Conservation (phyloP, 208 protist species). For the Zelonia costaricensis region DNA sequence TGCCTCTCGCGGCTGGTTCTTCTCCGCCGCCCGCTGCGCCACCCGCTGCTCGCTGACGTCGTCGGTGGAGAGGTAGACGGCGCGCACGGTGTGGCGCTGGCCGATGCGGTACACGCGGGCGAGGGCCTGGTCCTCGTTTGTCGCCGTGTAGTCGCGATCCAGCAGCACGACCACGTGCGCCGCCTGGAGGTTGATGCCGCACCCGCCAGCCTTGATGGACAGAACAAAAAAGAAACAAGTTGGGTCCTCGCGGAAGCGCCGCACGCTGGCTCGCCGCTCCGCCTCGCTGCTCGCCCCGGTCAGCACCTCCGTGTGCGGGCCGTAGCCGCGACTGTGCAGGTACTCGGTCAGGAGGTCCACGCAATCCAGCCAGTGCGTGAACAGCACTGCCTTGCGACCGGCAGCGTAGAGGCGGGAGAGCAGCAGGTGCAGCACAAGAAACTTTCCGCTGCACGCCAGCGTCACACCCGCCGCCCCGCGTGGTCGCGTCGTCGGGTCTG, state of each 20-base stretch:
- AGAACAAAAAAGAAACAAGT: constrained; percentile 95
- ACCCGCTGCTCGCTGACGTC: constrained; percentile 53
- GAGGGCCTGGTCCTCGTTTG: constrained; percentile 97
- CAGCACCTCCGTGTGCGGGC: constrained; percentile 37
- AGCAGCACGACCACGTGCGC: constrained; percentile 97
- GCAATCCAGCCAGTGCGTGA: constrained; percentile 97
- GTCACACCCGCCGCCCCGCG: constrained; percentile 32
- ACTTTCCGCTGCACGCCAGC: constrained; percentile 90
- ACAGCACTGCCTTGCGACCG: constrained; percentile 94
- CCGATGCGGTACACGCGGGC: constrained; percentile 97
- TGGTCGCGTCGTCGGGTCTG: not conserved
- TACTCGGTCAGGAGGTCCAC: constrained; percentile 95
- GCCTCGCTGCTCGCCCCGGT: constrained; percentile 64
- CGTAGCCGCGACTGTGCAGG: constrained; percentile 63
- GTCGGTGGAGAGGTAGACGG: constrained; percentile 94
- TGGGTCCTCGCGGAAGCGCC: constrained; percentile 84
- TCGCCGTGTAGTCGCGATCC: constrained; percentile 97
- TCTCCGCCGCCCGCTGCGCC: constrained; percentile 32
- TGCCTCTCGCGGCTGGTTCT: constrained; percentile 51
- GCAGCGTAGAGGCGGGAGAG: constrained; percentile 50
- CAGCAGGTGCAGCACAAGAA: constrained; percentile 85
- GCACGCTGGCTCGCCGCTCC: constrained; percentile 78
- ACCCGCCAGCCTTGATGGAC: constrained; percentile 96
- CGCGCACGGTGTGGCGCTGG: constrained; percentile 95
- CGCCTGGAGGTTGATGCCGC: constrained; percentile 97